Evolutionary conservation across 306 rosid genomes (phyloP).

Genomic region (Rubus idaeus): DNA sequence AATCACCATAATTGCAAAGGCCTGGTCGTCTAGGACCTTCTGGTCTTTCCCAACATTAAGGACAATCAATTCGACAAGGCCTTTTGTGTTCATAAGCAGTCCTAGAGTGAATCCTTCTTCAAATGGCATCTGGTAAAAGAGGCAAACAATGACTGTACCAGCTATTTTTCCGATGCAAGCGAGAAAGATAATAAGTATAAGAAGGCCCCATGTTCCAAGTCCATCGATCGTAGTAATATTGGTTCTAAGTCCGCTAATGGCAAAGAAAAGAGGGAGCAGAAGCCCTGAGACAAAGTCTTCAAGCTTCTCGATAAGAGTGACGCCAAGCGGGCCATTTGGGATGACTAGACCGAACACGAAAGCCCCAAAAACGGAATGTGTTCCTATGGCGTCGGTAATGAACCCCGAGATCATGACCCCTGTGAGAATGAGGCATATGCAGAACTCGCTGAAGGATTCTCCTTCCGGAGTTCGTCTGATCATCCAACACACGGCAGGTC

Average conservation of each 20-base stretch:
- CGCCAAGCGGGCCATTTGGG: slow-evolving; percentile 87
- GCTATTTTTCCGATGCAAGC: slow-evolving; percentile 67
- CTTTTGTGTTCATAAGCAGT: slow-evolving; percentile 92
- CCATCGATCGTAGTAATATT: slow-evolving; percentile 38
- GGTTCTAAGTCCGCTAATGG: slow-evolving; percentile 84
- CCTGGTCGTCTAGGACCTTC: slow-evolving; percentile 66
- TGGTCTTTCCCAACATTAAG: slow-evolving; percentile 91
- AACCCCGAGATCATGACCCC: slow-evolving; percentile 92
- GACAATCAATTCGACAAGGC: slow-evolving; percentile 83
- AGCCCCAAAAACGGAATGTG: slow-evolving; percentile 90
- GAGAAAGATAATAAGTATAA: slow-evolving; percentile 53
- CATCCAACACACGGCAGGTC: slow-evolving; percentile 68
- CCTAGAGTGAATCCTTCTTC: slow-evolving; percentile 79
- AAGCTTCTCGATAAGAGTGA: slow-evolving; percentile 83
- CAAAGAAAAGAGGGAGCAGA: slow-evolving; percentile 85
- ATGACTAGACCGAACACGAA: slow-evolving; percentile 83
- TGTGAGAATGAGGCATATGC: slow-evolving; percentile 69
- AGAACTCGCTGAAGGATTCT: slow-evolving; percentile 66
- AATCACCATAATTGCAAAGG: slow-evolving; percentile 83
- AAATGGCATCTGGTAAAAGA: slow-evolving; percentile 58
- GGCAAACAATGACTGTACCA: slow-evolving; percentile 60
- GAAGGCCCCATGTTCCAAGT: slow-evolving; percentile 46
- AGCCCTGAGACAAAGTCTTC: slow-evolving; percentile 97
- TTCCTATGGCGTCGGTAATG: slow-evolving; percentile 87
- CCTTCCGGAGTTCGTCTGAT: slow-evolving; percentile 81